Conservation (phyloP, 2,329 filamentous ascomycete species). For the Ceratocystis colombiana region DNA sequence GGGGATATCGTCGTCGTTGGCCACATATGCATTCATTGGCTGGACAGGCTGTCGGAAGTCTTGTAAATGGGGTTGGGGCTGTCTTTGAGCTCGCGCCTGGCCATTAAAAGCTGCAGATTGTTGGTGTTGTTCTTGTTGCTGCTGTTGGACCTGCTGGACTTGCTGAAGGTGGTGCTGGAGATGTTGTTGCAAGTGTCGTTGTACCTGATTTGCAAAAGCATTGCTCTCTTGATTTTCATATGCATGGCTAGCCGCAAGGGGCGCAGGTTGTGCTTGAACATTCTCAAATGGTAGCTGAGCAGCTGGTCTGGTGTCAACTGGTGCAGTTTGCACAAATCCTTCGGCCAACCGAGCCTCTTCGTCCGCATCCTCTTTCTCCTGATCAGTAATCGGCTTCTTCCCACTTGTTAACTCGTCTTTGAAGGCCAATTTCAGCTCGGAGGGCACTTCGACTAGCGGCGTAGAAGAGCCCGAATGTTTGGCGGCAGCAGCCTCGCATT, state of each 20-base stretch:
- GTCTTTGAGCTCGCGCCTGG: not conserved
- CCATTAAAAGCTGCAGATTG: not conserved
- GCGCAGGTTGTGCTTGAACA: not conserved
- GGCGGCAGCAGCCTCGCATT: conserved; percentile 48
- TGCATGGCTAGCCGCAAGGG: conserved; percentile 21
- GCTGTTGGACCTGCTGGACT: not conserved
- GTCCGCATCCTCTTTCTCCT: conserved; percentile 30
- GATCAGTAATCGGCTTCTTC: not conserved
- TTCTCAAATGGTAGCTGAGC: conserved; percentile 28
- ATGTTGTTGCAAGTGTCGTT: conserved; percentile 27
- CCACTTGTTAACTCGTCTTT: conserved; percentile 54
- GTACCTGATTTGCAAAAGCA: conserved; percentile 24
- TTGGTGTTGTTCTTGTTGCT: conserved; percentile 11
- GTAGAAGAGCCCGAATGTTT: conserved; percentile 27
- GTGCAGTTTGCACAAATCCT: conserved; percentile 46
- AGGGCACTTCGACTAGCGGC: conserved; percentile 35
- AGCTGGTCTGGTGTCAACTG: conserved; percentile 25
- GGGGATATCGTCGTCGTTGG: conserved; percentile 44
- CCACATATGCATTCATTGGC: conserved; percentile 26
- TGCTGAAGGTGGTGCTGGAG: conserved; percentile 20
- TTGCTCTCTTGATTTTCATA: conserved; percentile 14
- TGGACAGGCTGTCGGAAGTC: not conserved
- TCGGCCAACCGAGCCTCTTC: conserved; percentile 46
- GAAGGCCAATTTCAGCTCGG: conserved; percentile 56
- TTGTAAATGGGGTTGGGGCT: not conserved